phyloP scores from a whole-genome alignment of 352 stramenopile species.

The Paralagenidium karlingii region DNA sequence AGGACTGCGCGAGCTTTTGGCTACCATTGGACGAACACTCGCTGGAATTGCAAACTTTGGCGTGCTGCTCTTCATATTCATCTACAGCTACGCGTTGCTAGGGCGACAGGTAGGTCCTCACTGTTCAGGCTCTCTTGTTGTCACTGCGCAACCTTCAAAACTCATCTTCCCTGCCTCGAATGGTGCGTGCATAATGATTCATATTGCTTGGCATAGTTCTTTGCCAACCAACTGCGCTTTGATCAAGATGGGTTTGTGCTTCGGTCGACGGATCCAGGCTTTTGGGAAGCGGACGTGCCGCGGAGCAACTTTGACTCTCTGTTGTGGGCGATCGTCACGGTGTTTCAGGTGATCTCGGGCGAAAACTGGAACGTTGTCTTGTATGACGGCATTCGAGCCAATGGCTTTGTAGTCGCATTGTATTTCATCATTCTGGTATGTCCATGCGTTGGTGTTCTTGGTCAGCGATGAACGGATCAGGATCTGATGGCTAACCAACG shows the following conservation, averaged over 20 bases:
- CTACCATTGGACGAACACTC: constrained; percentile 84
- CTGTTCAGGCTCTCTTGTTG: not conserved
- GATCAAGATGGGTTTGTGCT: constrained; percentile 62
- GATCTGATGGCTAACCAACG: no score
- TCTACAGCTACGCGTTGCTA: constrained; percentile 91
- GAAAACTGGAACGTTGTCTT: constrained; percentile 94
- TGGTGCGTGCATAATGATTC: not conserved
- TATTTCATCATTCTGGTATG: constrained; percentile 83
- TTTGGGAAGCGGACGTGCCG: constrained; percentile 46
- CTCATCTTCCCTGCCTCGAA: not conserved
- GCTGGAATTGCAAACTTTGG: constrained; percentile 90
- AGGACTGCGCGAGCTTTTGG: constrained; percentile 83
- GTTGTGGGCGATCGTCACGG: constrained; percentile 60
- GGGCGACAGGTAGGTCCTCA: constrained; percentile 55
- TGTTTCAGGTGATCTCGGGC: constrained; percentile 90
- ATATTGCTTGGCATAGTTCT: constrained; percentile 79
- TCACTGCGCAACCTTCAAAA: not conserved
- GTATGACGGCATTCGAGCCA: constrained; percentile 86
- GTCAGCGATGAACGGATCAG: not conserved
- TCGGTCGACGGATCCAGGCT: constrained; percentile 22
- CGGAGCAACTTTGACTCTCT: constrained; percentile 86
- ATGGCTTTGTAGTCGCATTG: constrained; percentile 34
- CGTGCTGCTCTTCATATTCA: constrained; percentile 91
- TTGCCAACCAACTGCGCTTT: constrained; percentile 91
- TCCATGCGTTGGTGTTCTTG: not conserved